A percentile compares a stretch with the other conserved stretches of the same genome.
Evolutionary conservation across 2,329 filamentous ascomycete species (phyloP).

Genomic region (Paradendryphiella salina): DNA sequence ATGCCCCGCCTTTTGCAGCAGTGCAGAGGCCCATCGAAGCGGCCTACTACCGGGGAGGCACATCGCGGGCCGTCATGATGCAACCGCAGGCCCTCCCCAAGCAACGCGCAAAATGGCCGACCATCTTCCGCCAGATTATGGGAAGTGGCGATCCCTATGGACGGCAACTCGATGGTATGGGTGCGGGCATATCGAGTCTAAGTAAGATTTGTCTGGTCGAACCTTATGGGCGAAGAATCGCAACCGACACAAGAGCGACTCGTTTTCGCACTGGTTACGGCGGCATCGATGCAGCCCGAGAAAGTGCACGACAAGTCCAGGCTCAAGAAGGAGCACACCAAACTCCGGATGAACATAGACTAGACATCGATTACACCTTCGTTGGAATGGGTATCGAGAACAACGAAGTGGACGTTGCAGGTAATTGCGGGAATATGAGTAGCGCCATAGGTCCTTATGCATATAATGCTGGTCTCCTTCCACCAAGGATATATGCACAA

Average conservation of each 20-base stretch:
- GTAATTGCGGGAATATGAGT: conserved; percentile 80
- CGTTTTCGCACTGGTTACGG: conserved; percentile 15
- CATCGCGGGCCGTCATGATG: conserved; percentile 69
- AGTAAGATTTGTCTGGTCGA: conserved; percentile 72
- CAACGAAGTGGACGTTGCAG: conserved; percentile 64
- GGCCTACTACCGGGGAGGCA: conserved; percentile 68
- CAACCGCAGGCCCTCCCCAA: conserved; percentile 56
- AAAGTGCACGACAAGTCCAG: conserved; percentile 6
- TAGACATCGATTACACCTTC: conserved; percentile 72
- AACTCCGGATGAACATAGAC: conserved; percentile 5
- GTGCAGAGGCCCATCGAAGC: conserved; percentile 45
- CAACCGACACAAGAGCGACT: neutral
- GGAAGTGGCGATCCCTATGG: conserved; percentile 68
- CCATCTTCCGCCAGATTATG: conserved; percentile 61
- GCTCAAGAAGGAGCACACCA: conserved; percentile 2
- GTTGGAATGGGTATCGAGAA: conserved; percentile 68
- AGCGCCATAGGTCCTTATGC: conserved; percentile 69
- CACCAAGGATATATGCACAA: conserved; percentile 28
- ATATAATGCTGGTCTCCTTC: conserved; percentile 59
- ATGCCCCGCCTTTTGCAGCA: conserved; percentile 7
- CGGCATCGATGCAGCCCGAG: conserved; percentile 17
- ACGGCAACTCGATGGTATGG: conserved; percentile 72
- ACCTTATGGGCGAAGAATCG: conserved; percentile 19
- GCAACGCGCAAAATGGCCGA: conserved; percentile 52
- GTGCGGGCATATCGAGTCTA: conserved; percentile 68